Evolutionary conservation across 768 basidiomycete genomes (phyloP), one percentile per base, ranked within the genome.

Genomic region (Mycena pura): DNA sequence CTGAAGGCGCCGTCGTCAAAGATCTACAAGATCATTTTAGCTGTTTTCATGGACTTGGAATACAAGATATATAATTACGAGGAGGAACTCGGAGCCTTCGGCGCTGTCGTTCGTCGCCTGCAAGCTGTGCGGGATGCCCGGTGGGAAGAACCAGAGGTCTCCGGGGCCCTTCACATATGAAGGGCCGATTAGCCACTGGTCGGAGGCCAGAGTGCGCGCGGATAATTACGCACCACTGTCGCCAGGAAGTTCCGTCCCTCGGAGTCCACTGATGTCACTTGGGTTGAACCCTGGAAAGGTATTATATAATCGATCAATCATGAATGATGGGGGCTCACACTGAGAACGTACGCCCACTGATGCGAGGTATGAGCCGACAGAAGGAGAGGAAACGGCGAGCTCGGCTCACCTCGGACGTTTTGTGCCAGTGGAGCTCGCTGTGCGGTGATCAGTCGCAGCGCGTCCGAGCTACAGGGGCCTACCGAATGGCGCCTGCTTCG

Each of bases 141-240:
- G 76, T 19, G 83, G 84, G 74, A 84, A 84, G 70, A 78, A 85
- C 84, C 84, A 85, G 15, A 84, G 60, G 62, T 84, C 83, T n/a
- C 82, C 83, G 28, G 77, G 68, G 21, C 71, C 69, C 82, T 83
- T 50, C n/a, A n/a, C n/a, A n/a, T n/a, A n/a, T n/a, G n/a, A n/a
- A n/a, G n/a, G n/a, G n/a, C n/a, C n/a, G n/a, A n/a, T n/a, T n/a
- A n/a, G n/a, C n/a, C n/a, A n/a, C n/a, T n/a, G n/a, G n/a, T n/a
- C n/a, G n/a, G n/a, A n/a, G n/a, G n/a, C n/a, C 15, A 19, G 31
- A 29, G 22, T 27, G 46, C 31, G 28, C n/a, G n/a, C n/a, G n/a
- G n/a, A n/a, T n/a, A n/a, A n/a, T 36, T 56, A 29, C 79, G 25
- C 74, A 83, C 82, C 28, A 84, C 79, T 38, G 78, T 84, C 32